Evolutionary conservation across 2,329 filamentous ascomycete genomes (phyloP), one percentile per base, ranked within the genome.

Genomic region (Fusarium sp.): DNA sequence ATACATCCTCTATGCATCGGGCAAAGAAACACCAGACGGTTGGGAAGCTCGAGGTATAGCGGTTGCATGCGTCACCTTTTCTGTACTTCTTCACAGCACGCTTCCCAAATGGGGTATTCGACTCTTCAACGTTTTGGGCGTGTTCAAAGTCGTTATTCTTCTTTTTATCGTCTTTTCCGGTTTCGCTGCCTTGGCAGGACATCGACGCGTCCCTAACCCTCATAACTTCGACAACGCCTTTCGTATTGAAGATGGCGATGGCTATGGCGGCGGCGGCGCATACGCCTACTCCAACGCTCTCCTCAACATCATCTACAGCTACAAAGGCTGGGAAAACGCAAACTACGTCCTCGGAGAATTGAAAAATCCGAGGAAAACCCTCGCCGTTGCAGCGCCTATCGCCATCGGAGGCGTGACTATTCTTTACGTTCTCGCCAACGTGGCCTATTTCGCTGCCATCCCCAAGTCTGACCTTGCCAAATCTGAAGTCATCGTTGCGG

Each of bases 361-460:
- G 34, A 86, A 83, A 67, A 82, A 86, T 45, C 87, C 87, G 0
- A 82, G 80, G 30, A 84, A 82, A 71, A 89, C 87, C 0, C 81
- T 89, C 7, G 74, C 82, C 2, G 79, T 88, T 53, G 88, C 87
- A 1, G 87, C 87, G 0, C 88, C 88, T 0, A 74, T 90, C 0
- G 88, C 88, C 4, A 82, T 90, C 5, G 86, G 84, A 3, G 84
- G 83, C 8, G 87, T 88, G 7, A 89, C 87, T 0, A 81, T 89
- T 3, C 82, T 90, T 0, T 91, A 91, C 72, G 80, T 90, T 14
- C 82, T 90, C 11, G 88, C 88, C 50, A 90, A 91, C 69, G 84
- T 91, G 3, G 88, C 89, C 3, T 91, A 90, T 78, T 90, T 90
- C 63, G 85, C 88, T 0, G 88, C 88, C 0, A 87, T 90, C 14